Conservation (phyloP, 2,329 filamentous ascomycete genomes). For the Diaporthe australafricana region DNA sequence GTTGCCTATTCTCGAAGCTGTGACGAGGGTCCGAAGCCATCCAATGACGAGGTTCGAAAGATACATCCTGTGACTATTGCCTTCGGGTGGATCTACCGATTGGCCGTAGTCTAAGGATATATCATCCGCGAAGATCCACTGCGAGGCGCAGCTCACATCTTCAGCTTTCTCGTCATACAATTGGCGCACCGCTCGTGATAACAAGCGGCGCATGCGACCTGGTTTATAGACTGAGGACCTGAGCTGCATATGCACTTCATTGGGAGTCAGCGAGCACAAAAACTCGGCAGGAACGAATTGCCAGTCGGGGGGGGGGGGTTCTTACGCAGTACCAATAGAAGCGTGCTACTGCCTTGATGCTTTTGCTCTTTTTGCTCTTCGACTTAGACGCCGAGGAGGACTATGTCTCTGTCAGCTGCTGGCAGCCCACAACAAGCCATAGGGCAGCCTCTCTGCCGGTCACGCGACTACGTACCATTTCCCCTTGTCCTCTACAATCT, state of each 20-base stretch:
- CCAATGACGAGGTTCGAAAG: neutral
- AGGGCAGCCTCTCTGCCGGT: too few relatives aligned
- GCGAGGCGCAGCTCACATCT: neutral
- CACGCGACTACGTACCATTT: too few relatives aligned
- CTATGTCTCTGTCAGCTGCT: neutral
- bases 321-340: slow-evolving; percentile 13
- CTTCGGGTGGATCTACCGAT: neutral
- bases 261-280: neutral
- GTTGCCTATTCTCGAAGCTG: neutral
- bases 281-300: too few relatives aligned
- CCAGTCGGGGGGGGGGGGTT: too few relatives aligned
- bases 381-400: neutral
- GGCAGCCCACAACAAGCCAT: neutral
- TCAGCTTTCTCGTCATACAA: neutral
- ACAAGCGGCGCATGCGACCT: neutral
- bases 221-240: neutral
- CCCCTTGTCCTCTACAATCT: too few relatives aligned
- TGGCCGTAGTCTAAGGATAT: neutral
- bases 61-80: too few relatives aligned
- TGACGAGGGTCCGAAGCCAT: neutral
- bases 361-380: neutral
- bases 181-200: neutral
- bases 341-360: neutral
- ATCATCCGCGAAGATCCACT: neutral
- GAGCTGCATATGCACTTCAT: neutral